Evolutionary conservation across 2,329 filamentous ascomycete genomes (phyloP).

Genomic region (Penicillium verrucosum): DNA sequence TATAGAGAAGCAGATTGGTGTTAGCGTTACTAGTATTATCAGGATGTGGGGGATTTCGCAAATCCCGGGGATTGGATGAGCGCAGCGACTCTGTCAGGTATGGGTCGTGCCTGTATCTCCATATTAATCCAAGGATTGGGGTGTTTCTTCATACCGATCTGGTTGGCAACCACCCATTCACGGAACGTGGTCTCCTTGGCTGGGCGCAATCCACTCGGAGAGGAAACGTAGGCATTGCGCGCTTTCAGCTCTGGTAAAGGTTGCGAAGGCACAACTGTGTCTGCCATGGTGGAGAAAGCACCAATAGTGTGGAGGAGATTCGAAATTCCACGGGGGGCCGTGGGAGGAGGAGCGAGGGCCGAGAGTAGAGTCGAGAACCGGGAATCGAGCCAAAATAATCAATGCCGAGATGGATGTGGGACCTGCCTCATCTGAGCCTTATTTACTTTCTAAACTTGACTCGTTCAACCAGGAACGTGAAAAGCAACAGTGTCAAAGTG

Average conservation of each 20-base stretch:
- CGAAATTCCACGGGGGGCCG: neutral
- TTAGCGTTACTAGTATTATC: constrained; percentile 14
- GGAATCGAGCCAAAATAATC: neutral
- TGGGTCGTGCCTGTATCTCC: neutral
- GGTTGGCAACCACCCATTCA: constrained; percentile 71
- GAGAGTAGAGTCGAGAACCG: neutral
- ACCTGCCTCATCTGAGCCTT: constrained; percentile 7
- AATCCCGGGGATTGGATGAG: neutral
- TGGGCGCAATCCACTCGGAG: constrained; percentile 23
- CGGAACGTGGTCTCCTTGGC: constrained; percentile 43
- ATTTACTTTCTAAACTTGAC: neutral
- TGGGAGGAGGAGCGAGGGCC: neutral
- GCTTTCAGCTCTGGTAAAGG: constrained; percentile 28
- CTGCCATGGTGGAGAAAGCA: constrained; percentile 31
- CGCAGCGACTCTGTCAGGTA: neutral
- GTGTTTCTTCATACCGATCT: constrained; percentile 62
- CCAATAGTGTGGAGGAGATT: constrained; percentile 1
- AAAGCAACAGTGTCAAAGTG: neutral
- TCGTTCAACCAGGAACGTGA: constrained; percentile 11
- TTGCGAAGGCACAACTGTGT: constrained; percentile 27
- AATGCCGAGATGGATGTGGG: constrained; percentile 4
- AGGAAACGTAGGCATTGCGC: constrained; percentile 43
- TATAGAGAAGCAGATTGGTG: constrained; percentile 34
- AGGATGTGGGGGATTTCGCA: constrained; percentile 8
- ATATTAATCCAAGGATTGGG: neutral